Base-by-base conservation (phyloP, 257 asterid genomes). In the Ilex asprella region DNA sequence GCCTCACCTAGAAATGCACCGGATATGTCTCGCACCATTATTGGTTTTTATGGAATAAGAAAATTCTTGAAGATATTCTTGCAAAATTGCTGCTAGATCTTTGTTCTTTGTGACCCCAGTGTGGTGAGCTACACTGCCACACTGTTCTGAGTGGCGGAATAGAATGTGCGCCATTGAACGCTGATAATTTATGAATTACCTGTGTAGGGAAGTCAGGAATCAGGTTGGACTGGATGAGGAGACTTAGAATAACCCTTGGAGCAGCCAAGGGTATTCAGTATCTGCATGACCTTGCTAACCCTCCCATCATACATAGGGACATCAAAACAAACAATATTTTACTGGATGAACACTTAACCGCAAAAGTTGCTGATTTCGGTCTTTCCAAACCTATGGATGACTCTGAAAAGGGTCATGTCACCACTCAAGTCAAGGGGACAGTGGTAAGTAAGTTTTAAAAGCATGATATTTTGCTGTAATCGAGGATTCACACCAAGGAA, bases 351-450 rank as follows among this genome's bases (percentile, higher is more conserved):
- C 81, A 83, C 16, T 53, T 89, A 61, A 87, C 53, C 11, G 99
- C 99, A 5, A 87, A 89, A 85, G 97, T 89, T 46, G 94, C 97
- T 3, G 97, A 89, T 83, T 93, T 93, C 29, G 99, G 99, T 63
- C 84, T 93, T 75, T 92, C 97, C 30, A 89, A 87, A 79, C 91
- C 72, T 11, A 66, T 84, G 72, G 70, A 78, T 41, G 94, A 86
- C 55, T 54, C 75, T 12, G 97, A 85, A 30, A 71, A 58, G 73
- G 81, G 81, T 54, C 94, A 93, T 65, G 78, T 93, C 30, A 86
- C 97, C 59, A 93, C 99, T 72, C 96, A 93, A 79, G 97, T 93
- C 41, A 93, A 93, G 81, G 99, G 97, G 75, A 93, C 99, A 67
- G 85, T 85, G 97, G 99, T 89, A 39, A 76, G 87, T 77, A 31